Base-by-base conservation (phyloP, 805 yeast genomes). In the Candida yuanshanica region DNA sequence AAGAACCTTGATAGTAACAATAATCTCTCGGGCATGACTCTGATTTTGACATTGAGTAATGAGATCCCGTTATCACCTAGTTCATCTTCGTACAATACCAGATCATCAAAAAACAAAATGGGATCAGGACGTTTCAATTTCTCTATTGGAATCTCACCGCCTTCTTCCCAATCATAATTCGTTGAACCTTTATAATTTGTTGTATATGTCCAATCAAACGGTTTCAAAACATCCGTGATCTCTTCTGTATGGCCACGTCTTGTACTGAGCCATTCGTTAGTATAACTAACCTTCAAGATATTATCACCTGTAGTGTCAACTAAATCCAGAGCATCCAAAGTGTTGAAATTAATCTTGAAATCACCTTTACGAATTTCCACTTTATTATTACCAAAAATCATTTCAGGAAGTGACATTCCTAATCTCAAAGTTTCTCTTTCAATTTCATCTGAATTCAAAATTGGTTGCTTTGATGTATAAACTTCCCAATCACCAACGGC, bases 191-290 rank as follows among this genome's bases (percentile, higher is more conserved):
- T 71, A 59, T 91, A 93, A 36, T 69, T 62, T 1, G 95, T 79
- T 0, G 96, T 76, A 59, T 93, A 93, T 0, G 99, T 91, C 99
- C 99, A 93, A 65, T 93, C 99, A 58, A 79, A 93, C 2, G 96
- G 93, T 52, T 83, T 83, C 38, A 82, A 77, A 26, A 83, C 75
- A 35, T 83, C 75, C 55, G 70, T 60, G 41, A 80, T 71, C 56
- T 72, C 60, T 56, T 71, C 68, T 20, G 53, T 56, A 24, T 54
- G 52, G 46, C 48, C 63, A 45, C 48, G 59, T 47, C 59, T 62
- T 43, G 55, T 55, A 42, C 50, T 50, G 43, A 74, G 67, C 98
- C 98, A 93, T 48, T 83, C 86, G 42, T 84, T 71, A 5, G 96
- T 87, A 63, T 91, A 88, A 8, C 95, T 80, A 9, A 91, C 98